phyloP scores from a whole-genome alignment of 441 rosid genomes.

The Syzygium syzygioides region DNA sequence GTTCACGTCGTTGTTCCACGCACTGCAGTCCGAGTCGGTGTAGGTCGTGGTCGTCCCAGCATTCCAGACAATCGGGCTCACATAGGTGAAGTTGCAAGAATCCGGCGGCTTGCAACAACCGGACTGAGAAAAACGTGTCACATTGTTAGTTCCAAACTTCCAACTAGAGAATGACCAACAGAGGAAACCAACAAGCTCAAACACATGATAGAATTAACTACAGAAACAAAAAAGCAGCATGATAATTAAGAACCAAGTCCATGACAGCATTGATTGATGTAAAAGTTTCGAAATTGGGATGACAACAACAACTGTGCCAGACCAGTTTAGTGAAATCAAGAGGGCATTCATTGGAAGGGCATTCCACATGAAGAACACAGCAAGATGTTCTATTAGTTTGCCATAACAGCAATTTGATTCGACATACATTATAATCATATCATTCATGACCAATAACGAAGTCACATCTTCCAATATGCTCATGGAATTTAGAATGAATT shows the following conservation, averaged over 20 bases:
- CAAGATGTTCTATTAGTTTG: background rate
- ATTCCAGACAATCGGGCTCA: conserved; percentile 51
- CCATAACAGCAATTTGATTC: background rate
- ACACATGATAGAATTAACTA: background rate
- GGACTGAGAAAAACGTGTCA: background rate
- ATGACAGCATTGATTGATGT: background rate
- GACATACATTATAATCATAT: background rate
- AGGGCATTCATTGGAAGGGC: background rate
- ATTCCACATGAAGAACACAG: background rate
- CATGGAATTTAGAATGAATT: background rate
- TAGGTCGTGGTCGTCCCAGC: background rate
- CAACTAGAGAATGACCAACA: background rate
- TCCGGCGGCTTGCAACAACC: conserved; percentile 83
- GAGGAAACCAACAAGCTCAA: background rate
- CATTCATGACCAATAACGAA: background rate
- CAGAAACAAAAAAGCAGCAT: background rate
- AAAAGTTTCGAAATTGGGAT: background rate
- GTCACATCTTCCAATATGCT: background rate
- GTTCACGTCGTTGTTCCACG: conserved; percentile 28
- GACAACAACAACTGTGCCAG: background rate
- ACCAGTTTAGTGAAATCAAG: background rate
- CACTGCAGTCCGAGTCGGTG: conserved; percentile 43
- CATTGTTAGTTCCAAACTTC: background rate
- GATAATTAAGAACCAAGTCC: background rate
- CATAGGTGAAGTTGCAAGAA: conserved; percentile 51